Conservation (phyloP, 2,329 filamentous ascomycete genomes). For the Geosmithia putterillii region DNA sequence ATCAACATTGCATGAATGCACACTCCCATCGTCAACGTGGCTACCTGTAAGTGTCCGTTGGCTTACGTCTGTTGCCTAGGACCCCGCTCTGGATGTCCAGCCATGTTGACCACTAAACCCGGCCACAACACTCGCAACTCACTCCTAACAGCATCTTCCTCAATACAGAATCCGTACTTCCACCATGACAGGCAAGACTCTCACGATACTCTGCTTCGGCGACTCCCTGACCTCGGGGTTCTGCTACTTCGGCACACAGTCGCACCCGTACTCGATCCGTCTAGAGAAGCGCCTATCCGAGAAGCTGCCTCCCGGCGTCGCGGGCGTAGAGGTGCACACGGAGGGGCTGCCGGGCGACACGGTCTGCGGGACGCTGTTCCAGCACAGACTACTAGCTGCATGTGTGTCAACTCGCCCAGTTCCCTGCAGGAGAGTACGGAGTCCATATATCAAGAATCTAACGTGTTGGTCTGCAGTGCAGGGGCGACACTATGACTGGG, state of each 20-base stretch:
- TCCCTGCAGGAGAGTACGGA: no score
- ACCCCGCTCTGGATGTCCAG: no score
- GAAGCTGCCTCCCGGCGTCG: constrained; percentile 28
- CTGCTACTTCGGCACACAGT: constrained; percentile 23
- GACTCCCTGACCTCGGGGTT: constrained; percentile 52
- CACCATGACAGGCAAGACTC: not conserved
- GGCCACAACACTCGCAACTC: not conserved
- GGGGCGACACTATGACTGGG: constrained; percentile 38
- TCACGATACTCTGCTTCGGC: constrained; percentile 47
- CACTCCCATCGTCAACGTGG: no score
- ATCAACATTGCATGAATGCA: no score
- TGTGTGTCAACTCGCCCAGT: not conserved
- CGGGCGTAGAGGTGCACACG: constrained; percentile 29
- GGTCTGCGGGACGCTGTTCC: constrained; percentile 16
- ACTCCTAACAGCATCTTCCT: no score
- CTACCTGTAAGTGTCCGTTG: no score
- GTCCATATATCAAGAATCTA: no score
- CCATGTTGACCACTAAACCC: not conserved
- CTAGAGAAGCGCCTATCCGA: constrained; percentile 33
- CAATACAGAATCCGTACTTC: no score
- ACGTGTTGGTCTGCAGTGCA: not conserved
- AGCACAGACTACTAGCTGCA: not conserved
- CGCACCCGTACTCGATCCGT: constrained; percentile 40
- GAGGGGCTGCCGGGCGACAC: constrained; percentile 40
- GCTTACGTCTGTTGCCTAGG: no score